These are phyloP conservation scores for Amphirosellinia nigrospora DNA, from an alignment of 495 filamentous ascomycete species.

Conservation along the genomic window DNA sequence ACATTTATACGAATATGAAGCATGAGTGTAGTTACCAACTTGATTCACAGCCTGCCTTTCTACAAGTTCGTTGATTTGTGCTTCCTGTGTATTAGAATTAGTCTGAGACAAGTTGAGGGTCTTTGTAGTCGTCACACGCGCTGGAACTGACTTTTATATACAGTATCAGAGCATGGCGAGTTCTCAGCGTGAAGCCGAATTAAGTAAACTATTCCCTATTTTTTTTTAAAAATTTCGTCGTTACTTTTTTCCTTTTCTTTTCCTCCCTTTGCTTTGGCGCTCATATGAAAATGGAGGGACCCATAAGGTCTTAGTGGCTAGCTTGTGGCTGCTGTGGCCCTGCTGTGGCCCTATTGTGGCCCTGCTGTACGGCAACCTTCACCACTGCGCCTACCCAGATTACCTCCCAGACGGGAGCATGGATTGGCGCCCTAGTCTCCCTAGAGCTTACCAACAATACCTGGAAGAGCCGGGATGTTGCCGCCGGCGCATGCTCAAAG, in stretches of 20 bases:
- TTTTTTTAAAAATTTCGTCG: too few species aligned
- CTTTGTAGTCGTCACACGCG: not conserved
- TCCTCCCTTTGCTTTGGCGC: not conserved
- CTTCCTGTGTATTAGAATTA: too few species aligned
- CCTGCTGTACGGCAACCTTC: not conserved
- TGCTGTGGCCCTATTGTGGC: not conserved
- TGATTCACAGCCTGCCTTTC: too few species aligned
- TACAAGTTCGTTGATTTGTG: too few species aligned
- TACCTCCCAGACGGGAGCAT: conserved; percentile 7
- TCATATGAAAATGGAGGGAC: not conserved
- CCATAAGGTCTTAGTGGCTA: conserved; percentile 7
- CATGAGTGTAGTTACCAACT: too few species aligned
- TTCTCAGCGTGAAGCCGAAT: too few species aligned
- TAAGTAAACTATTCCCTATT: not conserved
- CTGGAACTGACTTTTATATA: not conserved
- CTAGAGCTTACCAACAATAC: not conserved
- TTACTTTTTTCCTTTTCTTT: not conserved
- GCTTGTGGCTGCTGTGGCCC: not conserved
- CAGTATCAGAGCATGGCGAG: not conserved
- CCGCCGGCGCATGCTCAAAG: not conserved
- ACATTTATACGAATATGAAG: not conserved
- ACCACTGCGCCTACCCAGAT: not conserved
- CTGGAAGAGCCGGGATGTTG: conserved; percentile 6
- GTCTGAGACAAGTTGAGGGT: not conserved
- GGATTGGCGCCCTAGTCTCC: not conserved